phyloP scores from a whole-genome alignment of 371 early-diverging fungal genomes.

The Mucor lusitanicus region DNA sequence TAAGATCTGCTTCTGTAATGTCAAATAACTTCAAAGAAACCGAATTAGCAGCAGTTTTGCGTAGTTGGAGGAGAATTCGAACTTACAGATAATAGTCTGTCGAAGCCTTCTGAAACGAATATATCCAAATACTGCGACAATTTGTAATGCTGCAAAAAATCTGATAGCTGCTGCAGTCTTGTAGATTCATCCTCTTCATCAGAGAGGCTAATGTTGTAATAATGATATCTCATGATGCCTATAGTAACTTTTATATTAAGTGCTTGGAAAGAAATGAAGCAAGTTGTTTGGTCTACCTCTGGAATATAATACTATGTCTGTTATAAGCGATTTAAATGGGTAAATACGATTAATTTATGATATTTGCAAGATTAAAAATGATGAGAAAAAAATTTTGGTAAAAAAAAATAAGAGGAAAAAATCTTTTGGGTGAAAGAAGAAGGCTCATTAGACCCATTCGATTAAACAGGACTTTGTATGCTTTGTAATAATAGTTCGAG shows the following conservation, averaged over 20 bases:
- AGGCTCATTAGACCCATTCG: background rate
- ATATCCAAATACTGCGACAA: constrained; percentile 30
- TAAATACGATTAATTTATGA: no score
- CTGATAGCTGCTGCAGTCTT: constrained; percentile 19
- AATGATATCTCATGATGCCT: background rate
- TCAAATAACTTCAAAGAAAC: constrained; percentile 39
- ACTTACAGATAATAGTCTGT: constrained; percentile 26
- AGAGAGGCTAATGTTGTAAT: background rate
- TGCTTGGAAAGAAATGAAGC: background rate
- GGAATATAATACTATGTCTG: no score
- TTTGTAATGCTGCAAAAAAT: constrained; percentile 26
- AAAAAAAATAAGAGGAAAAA: background rate
- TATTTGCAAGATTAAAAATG: background rate
- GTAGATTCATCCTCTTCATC: background rate
- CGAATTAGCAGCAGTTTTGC: background rate
- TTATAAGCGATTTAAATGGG: no score
- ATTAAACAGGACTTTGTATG: background rate
- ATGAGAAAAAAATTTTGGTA: background rate
- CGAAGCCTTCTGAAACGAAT: constrained; percentile 43
- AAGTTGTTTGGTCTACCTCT: background rate
- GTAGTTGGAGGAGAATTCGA: background rate
- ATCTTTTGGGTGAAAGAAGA: background rate
- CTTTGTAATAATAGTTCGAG: background rate
- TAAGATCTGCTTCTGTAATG: constrained; percentile 50
- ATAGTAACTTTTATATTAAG: background rate